A percentile compares a stretch with the other conserved stretches of the same genome.
phyloP scores from a whole-genome alignment of 495 filamentous ascomycete genomes.

The Xylaria telfairii region DNA sequence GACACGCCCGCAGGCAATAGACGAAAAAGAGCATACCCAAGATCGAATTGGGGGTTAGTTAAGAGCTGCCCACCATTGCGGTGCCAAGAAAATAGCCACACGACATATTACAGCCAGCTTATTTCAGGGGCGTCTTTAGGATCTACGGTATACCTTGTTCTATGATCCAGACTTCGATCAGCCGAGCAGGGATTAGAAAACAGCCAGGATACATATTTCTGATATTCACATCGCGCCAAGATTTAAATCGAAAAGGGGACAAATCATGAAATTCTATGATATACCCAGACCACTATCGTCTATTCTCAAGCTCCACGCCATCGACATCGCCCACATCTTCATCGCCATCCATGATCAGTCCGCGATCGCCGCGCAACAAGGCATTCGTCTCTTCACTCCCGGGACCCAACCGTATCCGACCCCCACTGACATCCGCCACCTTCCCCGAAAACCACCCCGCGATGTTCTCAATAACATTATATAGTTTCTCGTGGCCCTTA shows the following conservation, averaged over 20 bases:
- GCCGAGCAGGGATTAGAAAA: no score
- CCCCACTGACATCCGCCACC: slow-evolving; percentile 54
- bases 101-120: no score
- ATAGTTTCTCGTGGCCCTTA: slow-evolving; percentile 69
- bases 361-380: slow-evolving; percentile 34
- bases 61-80: no score
- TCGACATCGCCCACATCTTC: slow-evolving; percentile 63
- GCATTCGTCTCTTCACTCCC: slow-evolving; percentile 25
- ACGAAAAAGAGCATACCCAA: no score
- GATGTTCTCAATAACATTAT: slow-evolving; percentile 65
- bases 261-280: not conserved
- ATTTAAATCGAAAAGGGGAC: not conserved
- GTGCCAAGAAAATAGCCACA: no score
- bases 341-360: slow-evolving; percentile 67
- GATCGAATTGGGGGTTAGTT: no score
- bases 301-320: slow-evolving; percentile 66
- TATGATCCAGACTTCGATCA: no score
- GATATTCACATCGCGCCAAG: no score
- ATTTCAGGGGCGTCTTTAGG: no score
- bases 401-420: slow-evolving; percentile 52
- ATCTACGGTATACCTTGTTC: no score
- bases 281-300: slow-evolving; percentile 10
- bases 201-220: no score
- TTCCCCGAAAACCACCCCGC: slow-evolving; percentile 63
- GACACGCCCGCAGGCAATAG: no score